phyloP scores from a whole-genome alignment of 345 rosid species.

The Linum lewisii region DNA sequence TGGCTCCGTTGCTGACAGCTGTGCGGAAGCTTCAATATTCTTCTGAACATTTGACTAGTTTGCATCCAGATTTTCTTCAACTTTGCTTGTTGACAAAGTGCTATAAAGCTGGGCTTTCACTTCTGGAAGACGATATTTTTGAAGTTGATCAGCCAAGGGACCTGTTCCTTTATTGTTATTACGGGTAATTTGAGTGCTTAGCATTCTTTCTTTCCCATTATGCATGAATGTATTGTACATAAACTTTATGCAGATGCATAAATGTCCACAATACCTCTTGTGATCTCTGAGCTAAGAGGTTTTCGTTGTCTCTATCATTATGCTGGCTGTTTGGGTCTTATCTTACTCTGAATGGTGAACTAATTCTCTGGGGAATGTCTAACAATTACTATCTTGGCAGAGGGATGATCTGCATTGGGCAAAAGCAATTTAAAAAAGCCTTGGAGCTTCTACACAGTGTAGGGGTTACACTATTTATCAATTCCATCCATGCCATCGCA shows the following conservation, averaged over 20 bases:
- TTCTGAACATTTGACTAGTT: constrained; percentile 62
- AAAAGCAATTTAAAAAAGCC: constrained; percentile 67
- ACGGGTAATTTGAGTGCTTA: constrained; percentile 51
- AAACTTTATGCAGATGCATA: too few species aligned
- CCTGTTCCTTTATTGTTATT: constrained; percentile 80
- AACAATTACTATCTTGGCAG: constrained; percentile 36
- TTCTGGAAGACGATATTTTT: constrained; percentile 72
- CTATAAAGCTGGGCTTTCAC: constrained; percentile 67
- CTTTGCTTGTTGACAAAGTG: constrained; percentile 67
- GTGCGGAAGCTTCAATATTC: constrained; percentile 64
- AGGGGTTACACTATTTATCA: constrained; percentile 3
- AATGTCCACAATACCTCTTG: too few species aligned
- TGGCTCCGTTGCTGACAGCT: constrained; percentile 62
- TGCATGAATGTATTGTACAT: neutral
- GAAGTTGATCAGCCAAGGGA: constrained; percentile 91
- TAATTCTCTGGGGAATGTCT: neutral
- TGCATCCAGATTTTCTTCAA: constrained; percentile 88
- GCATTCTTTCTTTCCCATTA: constrained; percentile 4
- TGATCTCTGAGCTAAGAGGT: constrained; percentile 4
- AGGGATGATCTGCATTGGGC: constrained; percentile 95
- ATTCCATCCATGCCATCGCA: constrained; percentile 2
- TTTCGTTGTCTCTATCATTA: neutral
- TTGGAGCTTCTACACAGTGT: constrained; percentile 90
- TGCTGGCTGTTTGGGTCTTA: neutral
- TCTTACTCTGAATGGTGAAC: neutral